These are phyloP conservation scores for Pleurozium schreberi DNA, from an alignment of 225 moss, liverwort and hornwort species.

Conservation along the genomic window DNA sequence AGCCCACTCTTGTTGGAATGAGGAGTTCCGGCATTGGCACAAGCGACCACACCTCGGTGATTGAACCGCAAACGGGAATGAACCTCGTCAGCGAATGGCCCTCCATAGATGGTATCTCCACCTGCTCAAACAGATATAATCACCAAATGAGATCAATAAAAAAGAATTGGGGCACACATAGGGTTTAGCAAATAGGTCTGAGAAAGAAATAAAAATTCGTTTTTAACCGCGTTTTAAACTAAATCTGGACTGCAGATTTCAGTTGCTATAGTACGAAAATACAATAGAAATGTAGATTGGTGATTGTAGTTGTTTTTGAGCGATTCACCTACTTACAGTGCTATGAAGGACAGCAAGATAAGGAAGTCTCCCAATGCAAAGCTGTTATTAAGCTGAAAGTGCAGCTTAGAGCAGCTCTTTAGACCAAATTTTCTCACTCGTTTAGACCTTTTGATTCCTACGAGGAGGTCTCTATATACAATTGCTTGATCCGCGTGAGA, in stretches of 20 bases:
- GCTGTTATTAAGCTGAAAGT: neutral
- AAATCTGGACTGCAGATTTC: neutral
- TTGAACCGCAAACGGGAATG: constrained; percentile 93
- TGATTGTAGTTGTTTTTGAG: neutral
- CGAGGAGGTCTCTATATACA: neutral
- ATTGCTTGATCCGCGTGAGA: neutral
- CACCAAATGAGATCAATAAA: neutral
- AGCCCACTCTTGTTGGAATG: constrained; percentile 94
- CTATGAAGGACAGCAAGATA: neutral
- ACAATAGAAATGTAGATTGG: neutral
- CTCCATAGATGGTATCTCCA: constrained; percentile 91
- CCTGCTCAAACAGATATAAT: constrained; percentile 22
- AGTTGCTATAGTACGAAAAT: neutral
- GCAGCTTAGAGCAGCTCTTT: neutral
- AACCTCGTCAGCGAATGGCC: constrained; percentile 74
- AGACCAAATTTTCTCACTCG: neutral
- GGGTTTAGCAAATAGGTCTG: neutral
- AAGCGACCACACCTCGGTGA: constrained; percentile 90
- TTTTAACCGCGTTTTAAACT: neutral
- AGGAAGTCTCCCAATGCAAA: neutral
- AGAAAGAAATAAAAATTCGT: neutral
- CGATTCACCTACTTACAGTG: neutral
- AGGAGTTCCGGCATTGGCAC: constrained; percentile 89
- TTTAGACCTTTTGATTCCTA: neutral
- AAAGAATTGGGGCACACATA: neutral